Evolutionary conservation across 345 rosid species (phyloP).

Genomic region (Gossypium anomalum): DNA sequence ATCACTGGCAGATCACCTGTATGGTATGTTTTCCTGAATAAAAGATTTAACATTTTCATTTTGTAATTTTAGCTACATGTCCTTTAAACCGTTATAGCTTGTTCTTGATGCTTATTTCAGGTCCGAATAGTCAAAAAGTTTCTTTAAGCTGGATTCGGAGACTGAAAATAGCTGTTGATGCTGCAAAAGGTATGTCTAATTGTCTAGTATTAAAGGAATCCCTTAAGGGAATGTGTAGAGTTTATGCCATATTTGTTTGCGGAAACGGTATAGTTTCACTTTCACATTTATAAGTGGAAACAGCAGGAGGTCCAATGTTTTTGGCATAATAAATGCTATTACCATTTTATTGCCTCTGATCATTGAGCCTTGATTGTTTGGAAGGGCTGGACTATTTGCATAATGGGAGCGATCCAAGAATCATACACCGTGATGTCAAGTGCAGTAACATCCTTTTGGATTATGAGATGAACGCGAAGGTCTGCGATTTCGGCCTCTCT

Average conservation of each 20-base stretch:
- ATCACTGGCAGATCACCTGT: slow-evolving; percentile 77
- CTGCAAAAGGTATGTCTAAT: slow-evolving; percentile 71
- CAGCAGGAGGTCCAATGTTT: neutral
- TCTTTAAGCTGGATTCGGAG: slow-evolving; percentile 90
- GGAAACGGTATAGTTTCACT: neutral
- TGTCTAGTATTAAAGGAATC: neutral
- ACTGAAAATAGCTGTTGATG: slow-evolving; percentile 84
- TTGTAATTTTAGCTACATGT: neutral
- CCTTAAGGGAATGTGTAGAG: neutral
- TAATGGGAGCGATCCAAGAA: slow-evolving; percentile 76
- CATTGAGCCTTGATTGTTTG: neutral
- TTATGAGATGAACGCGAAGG: slow-evolving; percentile 79
- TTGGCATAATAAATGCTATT: neutral
- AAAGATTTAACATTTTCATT: neutral
- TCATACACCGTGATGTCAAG: slow-evolving; percentile 86
- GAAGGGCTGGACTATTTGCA: slow-evolving; percentile 91
- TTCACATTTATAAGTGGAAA: neutral
- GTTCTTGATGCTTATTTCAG: slow-evolving; percentile 26
- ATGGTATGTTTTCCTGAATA: slow-evolving; percentile 48
- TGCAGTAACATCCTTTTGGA: slow-evolving; percentile 82
- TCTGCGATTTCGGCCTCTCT: slow-evolving; percentile 74
- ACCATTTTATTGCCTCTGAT: neutral
- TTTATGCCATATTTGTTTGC: neutral
- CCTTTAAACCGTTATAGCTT: neutral
- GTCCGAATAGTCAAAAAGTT: slow-evolving; percentile 48